Base-by-base conservation (phyloP, 2,329 filamentous ascomycete species). In the Pestalotiopsis sp. region DNA sequence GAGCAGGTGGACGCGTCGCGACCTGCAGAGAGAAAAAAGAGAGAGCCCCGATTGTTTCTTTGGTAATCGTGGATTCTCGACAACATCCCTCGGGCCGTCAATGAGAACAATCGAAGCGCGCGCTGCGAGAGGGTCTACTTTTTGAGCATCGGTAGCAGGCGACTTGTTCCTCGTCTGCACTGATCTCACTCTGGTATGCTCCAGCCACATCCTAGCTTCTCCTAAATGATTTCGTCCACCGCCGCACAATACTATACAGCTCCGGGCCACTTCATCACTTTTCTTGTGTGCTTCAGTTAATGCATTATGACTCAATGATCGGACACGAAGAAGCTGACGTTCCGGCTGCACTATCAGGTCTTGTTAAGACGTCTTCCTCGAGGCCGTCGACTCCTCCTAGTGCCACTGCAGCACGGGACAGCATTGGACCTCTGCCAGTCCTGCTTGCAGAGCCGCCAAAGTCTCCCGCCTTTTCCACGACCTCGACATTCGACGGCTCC, bases 391-490 rank as follows among this genome's bases (percentile, higher is more conserved):
- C 81, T 79, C 83, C 85, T 85, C 86, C 86, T 87, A 81, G 85
- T 89, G 87, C 87, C 75, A 39, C 58, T n/a, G 75, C 80, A 76
- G 86, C 87, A 86, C 87, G 85, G 86, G 87, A 88, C 83, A 84
- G 84, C 79, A 75, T 74, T 74, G 78, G 77, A 78, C 75, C 78
- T 71, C 74, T 75, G 74, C 77, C 76, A 74, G 75, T 76, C 76
- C 76, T 76, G 69, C 69, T 73, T 71, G 75, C 75, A 66, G 78
- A 77, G 67, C 71, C 81, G n/a, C 81, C 83, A 69, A 78, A 76
- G 67, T 90, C 88, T 65, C 88, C 89, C 68, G 84, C 88, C 65
- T 82, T 91, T 68, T 91, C 89, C 66, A 86, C 84, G 68, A 83
- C 86, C 59, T 91, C 89, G 55, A 91, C 89, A 55, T 86, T 87